These are phyloP conservation scores for Dysphania ambrosioides DNA, from an alignment of 148 eudicot genomes.

Conservation along the genomic window DNA sequence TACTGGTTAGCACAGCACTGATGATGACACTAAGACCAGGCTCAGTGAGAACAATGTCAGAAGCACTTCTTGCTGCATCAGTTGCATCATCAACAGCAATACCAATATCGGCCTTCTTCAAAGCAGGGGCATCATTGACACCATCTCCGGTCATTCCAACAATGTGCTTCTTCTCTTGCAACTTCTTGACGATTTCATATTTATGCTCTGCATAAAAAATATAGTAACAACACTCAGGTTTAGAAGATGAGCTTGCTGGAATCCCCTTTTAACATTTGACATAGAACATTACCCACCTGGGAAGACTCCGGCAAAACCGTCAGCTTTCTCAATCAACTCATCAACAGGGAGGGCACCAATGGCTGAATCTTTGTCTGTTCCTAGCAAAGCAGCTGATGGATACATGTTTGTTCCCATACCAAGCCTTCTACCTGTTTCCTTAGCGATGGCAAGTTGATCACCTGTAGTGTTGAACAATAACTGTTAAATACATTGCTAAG, in stretches of 20 bases:
- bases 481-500: neutral
- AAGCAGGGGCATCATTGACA: slow-evolving; percentile 82
- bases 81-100: too few species aligned
- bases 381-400: slow-evolving; percentile 83
- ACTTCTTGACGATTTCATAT: slow-evolving; percentile 91
- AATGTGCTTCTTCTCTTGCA: slow-evolving; percentile 96
- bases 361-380: slow-evolving; percentile 63
- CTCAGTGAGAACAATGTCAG: too few species aligned
- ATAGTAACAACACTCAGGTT: neutral
- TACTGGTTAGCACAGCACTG: too few species aligned
- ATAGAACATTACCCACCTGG: slow-evolving; percentile 46
- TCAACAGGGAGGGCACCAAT: slow-evolving; percentile 72
- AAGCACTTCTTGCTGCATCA: too few species aligned
- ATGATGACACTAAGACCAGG: slow-evolving; percentile 30
- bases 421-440: slow-evolving; percentile 93
- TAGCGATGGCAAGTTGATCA: slow-evolving; percentile 92
- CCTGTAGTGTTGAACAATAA: slow-evolving; percentile 35
- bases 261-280: neutral
- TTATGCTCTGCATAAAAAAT: slow-evolving; percentile 64
- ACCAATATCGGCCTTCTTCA: too few species aligned
- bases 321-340: slow-evolving; percentile 89
- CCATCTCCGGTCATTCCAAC: slow-evolving; percentile 99
- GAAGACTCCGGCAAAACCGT: slow-evolving; percentile 96
- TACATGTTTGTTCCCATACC: slow-evolving; percentile 99
- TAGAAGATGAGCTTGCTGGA: neutral